Conservation (phyloP, 208 protist species). For the Sergeia podlipaevii region DNA sequence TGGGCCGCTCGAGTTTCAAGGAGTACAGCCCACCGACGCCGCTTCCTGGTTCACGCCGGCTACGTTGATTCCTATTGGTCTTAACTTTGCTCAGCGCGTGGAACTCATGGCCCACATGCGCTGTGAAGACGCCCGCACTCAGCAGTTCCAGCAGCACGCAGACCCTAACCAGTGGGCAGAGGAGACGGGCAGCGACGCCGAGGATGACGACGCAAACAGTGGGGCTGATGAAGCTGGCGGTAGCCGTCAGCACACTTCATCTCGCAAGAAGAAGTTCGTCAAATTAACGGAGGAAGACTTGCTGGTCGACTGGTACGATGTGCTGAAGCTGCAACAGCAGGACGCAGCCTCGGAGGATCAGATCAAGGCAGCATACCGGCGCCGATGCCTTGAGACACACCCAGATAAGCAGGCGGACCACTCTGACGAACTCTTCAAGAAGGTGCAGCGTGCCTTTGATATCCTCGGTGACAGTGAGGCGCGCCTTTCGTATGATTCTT, state of each 20-base stretch:
- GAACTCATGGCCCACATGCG: constrained; percentile 30
- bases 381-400: constrained; percentile 92
- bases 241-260: constrained; percentile 18
- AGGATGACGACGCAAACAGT: constrained; percentile 21
- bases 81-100: constrained; percentile 44
- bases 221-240: constrained; percentile 16
- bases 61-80: constrained; percentile 27
- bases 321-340: constrained; percentile 60
- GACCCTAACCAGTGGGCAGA: constrained; percentile 40
- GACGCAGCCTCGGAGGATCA: constrained; percentile 67
- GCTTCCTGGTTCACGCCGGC: constrained; percentile 15
- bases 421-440: constrained; percentile 92
- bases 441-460: constrained; percentile 93
- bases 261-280: constrained; percentile 66
- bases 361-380: constrained; percentile 87
- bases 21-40: not conserved
- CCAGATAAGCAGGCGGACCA: constrained; percentile 92
- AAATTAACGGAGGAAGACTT: constrained; percentile 81
- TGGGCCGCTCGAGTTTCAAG: constrained; percentile 11
- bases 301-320: constrained; percentile 82
- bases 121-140: constrained; percentile 30
- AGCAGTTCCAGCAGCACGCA: constrained; percentile 31
- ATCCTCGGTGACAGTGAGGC: constrained; percentile 89
- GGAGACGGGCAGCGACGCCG: constrained; percentile 16
- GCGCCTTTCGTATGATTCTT: constrained; percentile 93